Conservation (phyloP, 176 grass and related monocot genomes). For the Oryza punctata region DNA sequence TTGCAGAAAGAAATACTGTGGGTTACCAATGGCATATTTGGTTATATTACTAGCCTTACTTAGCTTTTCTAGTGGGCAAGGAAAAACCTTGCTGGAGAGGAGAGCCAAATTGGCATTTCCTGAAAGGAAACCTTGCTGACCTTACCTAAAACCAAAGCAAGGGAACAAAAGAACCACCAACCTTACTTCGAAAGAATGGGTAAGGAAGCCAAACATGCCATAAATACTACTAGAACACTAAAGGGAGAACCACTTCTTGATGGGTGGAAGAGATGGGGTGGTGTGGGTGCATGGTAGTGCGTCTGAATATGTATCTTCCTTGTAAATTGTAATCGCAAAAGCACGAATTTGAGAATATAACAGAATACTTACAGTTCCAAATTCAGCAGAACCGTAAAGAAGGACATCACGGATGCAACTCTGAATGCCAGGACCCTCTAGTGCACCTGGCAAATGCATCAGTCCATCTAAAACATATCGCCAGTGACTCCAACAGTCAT, state of each 20-base stretch:
- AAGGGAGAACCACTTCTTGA: neutral
- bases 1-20: slow-evolving; percentile 11
- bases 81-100: neutral
- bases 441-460: slow-evolving; percentile 51
- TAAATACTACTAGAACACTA: neutral
- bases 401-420: slow-evolving; percentile 64
- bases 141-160: neutral
- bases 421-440: slow-evolving; percentile 63
- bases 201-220: neutral
- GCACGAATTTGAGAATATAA: slow-evolving; percentile 7
- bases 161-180: neutral
- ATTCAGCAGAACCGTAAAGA: slow-evolving; percentile 35
- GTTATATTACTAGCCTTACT: neutral
- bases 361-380: slow-evolving; percentile 39
- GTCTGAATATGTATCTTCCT: neutral
- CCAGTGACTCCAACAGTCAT: slow-evolving; percentile 56
- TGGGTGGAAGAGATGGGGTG: neutral
- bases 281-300: neutral
- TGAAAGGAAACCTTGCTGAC: neutral
- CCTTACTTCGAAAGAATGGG: neutral
- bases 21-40: slow-evolving; percentile 2
- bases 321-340: neutral
- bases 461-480: slow-evolving; percentile 54
- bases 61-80: neutral
- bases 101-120: neutral